Percentiles rank a stretch among this genome's conserved stretches.
These are phyloP conservation scores for Digitaria exilis DNA, from an alignment of 202 grass and related monocot genomes.

Conservation along the genomic window DNA sequence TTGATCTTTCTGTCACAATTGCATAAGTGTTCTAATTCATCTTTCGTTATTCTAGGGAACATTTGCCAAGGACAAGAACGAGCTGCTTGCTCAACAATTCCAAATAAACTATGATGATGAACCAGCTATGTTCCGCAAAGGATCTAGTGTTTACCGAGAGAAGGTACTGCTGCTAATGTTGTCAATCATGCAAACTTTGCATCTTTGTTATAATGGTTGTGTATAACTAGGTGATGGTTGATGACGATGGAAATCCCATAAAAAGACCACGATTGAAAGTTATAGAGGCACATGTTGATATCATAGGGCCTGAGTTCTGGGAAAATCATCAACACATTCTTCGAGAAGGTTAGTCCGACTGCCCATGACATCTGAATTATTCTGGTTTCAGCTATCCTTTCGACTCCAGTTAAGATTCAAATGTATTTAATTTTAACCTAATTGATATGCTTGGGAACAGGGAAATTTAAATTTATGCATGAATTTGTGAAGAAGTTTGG, in stretches of 20 bases:
- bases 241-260: constrained; percentile 7
- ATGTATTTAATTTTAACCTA: constrained; percentile 21
- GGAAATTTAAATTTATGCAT: constrained; percentile 59
- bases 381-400: constrained; percentile 35
- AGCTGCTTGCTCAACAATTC: constrained; percentile 73
- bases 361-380: too few relatives aligned
- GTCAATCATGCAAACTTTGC: not conserved
- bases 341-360: constrained; percentile 66
- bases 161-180: constrained; percentile 49
- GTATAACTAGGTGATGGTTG: constrained; percentile 31
- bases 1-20: constrained; percentile 7
- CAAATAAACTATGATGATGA: constrained; percentile 76
- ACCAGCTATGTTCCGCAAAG: constrained; percentile 77
- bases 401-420: constrained; percentile 5
- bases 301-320: constrained; percentile 47
- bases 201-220: constrained; percentile 6
- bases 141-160: constrained; percentile 79
- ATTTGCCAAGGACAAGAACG: constrained; percentile 83
- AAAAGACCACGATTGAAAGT: constrained; percentile 19
- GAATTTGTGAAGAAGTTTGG: constrained; percentile 77
- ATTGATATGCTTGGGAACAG: constrained; percentile 39
- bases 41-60: constrained; percentile 57
- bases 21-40: constrained; percentile 5
- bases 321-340: constrained; percentile 72
- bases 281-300: constrained; percentile 26